Conservation (phyloP, 2,329 filamentous ascomycete genomes). For the Coniochaeta hoffmannii region DNA sequence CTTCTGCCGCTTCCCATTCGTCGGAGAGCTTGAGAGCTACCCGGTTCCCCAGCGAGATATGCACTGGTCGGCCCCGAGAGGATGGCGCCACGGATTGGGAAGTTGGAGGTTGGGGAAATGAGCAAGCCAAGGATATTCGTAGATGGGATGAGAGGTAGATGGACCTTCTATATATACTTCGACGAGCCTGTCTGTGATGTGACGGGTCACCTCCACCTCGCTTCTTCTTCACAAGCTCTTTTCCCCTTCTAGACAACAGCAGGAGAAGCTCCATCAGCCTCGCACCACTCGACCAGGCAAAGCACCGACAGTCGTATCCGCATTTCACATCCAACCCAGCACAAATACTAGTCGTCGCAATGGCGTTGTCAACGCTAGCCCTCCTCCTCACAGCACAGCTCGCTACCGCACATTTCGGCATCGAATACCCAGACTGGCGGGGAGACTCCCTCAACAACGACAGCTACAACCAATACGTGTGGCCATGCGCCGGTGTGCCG, state of each 20-base stretch:
- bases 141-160: not conserved
- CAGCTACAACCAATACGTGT: conserved; percentile 40
- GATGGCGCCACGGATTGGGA: not conserved
- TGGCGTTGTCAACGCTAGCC: conserved; percentile 13
- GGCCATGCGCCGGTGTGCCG: conserved; percentile 46
- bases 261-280: too few species aligned
- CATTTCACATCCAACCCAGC: not conserved
- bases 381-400: conserved; percentile 26
- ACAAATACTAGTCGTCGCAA: not conserved
- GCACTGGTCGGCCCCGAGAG: not conserved
- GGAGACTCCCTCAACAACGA: conserved; percentile 35
- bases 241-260: too few species aligned
- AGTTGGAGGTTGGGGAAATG: not conserved
- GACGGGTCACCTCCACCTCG: not conserved
- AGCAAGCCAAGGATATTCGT: not conserved
- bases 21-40: not conserved
- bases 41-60: not conserved
- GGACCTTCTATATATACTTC: not conserved
- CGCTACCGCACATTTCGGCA: conserved; percentile 39
- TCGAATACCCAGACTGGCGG: conserved; percentile 41
- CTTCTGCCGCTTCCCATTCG: not conserved
- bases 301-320: not conserved
- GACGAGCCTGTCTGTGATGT: not conserved
- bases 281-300: not conserved
- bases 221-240: not conserved